Percentiles rank a stretch among this genome's conserved stretches.
phyloP scores from a whole-genome alignment of 2,329 filamentous ascomycete species.

The Verticillium nubilum region DNA sequence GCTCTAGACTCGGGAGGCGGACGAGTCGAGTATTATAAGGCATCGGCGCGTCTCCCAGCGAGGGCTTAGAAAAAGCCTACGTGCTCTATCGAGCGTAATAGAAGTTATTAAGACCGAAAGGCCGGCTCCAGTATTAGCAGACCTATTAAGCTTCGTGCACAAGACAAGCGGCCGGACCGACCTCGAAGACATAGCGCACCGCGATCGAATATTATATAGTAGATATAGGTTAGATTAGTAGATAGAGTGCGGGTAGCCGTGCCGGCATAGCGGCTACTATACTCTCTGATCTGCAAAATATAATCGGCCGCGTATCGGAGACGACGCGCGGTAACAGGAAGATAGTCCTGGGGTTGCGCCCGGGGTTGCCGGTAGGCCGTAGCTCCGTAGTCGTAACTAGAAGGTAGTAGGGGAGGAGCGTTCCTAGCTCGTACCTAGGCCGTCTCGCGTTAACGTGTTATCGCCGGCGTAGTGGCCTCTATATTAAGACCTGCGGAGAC shows the following conservation, averaged over 20 bases:
- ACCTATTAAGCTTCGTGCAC: neutral
- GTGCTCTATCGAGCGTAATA: neutral
- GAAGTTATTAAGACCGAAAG: neutral
- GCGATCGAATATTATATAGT: neutral
- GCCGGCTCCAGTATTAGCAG: neutral
- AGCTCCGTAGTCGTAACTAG: neutral
- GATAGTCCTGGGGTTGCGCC: slow-evolving; percentile 1
- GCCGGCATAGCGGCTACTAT: neutral
- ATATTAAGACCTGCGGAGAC: neutral
- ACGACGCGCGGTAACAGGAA: slow-evolving; percentile 1
- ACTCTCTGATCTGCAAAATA: neutral
- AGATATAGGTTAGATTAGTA: neutral
- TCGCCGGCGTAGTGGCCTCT: neutral
- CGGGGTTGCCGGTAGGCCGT: neutral
- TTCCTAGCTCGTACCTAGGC: neutral
- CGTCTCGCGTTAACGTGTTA: neutral
- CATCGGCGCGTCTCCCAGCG: neutral
- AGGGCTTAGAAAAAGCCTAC: neutral
- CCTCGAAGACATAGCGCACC: neutral
- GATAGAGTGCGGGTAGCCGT: neutral
- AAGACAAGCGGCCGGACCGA: neutral
- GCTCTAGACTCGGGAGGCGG: neutral
- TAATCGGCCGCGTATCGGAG: neutral
- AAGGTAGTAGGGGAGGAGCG: neutral
- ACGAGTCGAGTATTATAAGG: neutral